These are phyloP conservation scores for Actinomucor elegans DNA, from an alignment of 371 early-diverging fungal genomes.

Conservation along the genomic window DNA sequence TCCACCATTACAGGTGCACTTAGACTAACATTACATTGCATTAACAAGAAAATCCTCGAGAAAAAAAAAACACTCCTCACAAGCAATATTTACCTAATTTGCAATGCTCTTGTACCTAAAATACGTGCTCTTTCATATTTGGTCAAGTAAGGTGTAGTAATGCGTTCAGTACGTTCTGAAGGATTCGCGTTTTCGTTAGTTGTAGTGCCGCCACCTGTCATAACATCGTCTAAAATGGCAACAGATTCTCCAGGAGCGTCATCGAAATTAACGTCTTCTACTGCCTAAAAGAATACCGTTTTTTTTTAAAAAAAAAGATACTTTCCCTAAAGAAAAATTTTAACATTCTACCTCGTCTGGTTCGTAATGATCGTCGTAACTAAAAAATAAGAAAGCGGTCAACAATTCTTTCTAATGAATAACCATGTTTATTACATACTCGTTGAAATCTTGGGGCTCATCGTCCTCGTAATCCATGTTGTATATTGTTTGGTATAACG, in stretches of 20 bases:
- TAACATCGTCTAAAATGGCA: slow-evolving; percentile 35
- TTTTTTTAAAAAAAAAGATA: neutral
- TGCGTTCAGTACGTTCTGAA: slow-evolving; percentile 53
- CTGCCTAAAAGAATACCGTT: neutral
- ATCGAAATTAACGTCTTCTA: slow-evolving; percentile 10
- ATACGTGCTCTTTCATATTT: slow-evolving; percentile 98
- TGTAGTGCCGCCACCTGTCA: slow-evolving; percentile 8
- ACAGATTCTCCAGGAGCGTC: slow-evolving; percentile 12
- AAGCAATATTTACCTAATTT: slow-evolving; percentile 66
- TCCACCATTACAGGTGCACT: slow-evolving; percentile 98
- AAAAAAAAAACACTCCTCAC: too few relatives aligned
- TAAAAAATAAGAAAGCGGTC: neutral
- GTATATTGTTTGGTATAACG: neutral
- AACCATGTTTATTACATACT: slow-evolving; percentile 9
- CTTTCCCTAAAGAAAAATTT: neutral
- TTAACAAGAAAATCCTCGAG: too few relatives aligned
- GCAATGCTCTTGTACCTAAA: slow-evolving; percentile 86
- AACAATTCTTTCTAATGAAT: neutral
- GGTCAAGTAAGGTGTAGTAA: slow-evolving; percentile 98
- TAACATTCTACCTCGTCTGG: slow-evolving; percentile 15
- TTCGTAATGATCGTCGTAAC: slow-evolving; percentile 23
- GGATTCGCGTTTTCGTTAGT: slow-evolving; percentile 4
- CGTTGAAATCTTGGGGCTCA: slow-evolving; percentile 24
- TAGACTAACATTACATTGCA: slow-evolving; percentile 77
- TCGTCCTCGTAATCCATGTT: slow-evolving; percentile 33